A percentile compares a stretch with the other conserved stretches of the same genome.
Evolutionary conservation across 345 rosid species (phyloP).

Genomic region (Salix brachista): DNA sequence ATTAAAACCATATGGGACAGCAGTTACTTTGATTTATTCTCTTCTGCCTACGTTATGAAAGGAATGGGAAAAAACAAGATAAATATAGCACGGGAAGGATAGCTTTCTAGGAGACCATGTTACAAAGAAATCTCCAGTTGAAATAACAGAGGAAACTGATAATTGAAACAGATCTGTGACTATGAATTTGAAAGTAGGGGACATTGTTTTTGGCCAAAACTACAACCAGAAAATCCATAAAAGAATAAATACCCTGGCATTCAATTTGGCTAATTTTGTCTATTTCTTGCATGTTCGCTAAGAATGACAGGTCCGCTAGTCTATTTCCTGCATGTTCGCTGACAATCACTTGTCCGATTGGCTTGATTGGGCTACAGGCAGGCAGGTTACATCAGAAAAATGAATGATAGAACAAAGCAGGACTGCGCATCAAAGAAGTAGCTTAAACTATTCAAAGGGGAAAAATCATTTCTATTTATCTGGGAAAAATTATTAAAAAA

Average conservation of each 20-base stretch:
- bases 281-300: not conserved
- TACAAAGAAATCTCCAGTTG: slow-evolving; percentile 59
- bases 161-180: slow-evolving; percentile 22
- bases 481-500: not conserved
- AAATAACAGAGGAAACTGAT: slow-evolving; percentile 51
- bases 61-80: no score
- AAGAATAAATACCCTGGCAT: no score
- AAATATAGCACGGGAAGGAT: no score
- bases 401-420: not conserved
- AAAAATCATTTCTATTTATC: not conserved
- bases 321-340: not conserved
- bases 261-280: not conserved
- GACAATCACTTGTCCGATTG: not conserved
- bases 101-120: slow-evolving; percentile 59
- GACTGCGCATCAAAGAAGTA: not conserved
- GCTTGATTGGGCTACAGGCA: not conserved
- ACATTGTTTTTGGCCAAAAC: slow-evolving; percentile 15
- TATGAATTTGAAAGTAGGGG: slow-evolving; percentile 3
- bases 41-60: no score
- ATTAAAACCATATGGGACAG: no score
- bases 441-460: not conserved
- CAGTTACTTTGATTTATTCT: no score
- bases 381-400: not conserved
- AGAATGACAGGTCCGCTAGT: not conserved
- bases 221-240: not conserved